Conservation (phyloP, 306 rosid species). For the Morella rubra region DNA sequence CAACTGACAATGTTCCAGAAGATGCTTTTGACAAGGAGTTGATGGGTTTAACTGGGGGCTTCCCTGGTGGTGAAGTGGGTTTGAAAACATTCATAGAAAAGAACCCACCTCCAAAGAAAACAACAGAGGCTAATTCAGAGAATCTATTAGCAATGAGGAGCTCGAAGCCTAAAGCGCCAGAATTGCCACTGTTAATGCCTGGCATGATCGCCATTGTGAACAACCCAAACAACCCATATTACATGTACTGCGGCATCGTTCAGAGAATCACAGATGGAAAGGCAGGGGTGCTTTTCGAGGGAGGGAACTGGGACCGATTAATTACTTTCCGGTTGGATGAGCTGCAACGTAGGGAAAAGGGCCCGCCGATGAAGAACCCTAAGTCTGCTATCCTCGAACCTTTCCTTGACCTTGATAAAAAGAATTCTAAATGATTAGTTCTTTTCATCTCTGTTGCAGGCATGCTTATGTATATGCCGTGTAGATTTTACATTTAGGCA, state of each 20-base stretch:
- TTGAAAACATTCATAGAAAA: constrained; percentile 61
- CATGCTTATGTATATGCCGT: constrained; percentile 25
- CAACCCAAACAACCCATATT: constrained; percentile 57
- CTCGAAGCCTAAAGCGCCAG: constrained; percentile 60
- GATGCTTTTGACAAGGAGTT: constrained; percentile 83
- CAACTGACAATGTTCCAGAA: constrained; percentile 33
- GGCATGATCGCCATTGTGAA: constrained; percentile 77
- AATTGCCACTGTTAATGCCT: constrained; percentile 62
- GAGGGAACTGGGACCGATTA: constrained; percentile 71
- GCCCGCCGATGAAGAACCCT: constrained; percentile 93
- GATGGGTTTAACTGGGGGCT: constrained; percentile 94
- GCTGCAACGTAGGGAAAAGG: constrained; percentile 85
- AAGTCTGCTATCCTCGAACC: constrained; percentile 70
- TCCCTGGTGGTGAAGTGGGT: constrained; percentile 95
- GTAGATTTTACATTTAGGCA: constrained; percentile 21
- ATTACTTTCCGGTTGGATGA: constrained; percentile 80
- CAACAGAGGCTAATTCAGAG: constrained; percentile 27
- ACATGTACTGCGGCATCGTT: constrained; percentile 79
- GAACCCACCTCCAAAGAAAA: constrained; percentile 70
- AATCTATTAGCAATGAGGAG: constrained; percentile 4
- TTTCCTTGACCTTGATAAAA: constrained; percentile 46
- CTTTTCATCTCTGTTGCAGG: constrained; percentile 17
- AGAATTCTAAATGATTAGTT: constrained; percentile 34
- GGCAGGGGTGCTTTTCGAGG: constrained; percentile 75
- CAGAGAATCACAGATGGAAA: constrained; percentile 73